Conservation (phyloP, 169 alveolate genomes). For the Perkinsus marinus region DNA sequence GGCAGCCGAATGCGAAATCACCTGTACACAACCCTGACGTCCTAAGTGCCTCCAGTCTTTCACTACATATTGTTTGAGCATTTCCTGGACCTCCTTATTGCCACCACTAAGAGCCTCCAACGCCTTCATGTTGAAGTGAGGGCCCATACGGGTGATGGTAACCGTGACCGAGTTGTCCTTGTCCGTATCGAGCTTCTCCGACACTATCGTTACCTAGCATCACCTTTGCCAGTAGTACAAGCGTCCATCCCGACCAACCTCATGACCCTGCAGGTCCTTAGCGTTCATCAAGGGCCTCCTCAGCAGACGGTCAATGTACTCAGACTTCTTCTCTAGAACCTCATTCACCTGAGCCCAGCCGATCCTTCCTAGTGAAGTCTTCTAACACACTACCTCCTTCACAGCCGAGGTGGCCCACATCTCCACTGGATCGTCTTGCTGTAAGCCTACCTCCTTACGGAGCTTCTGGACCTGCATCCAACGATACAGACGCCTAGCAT, state of each 20-base stretch:
- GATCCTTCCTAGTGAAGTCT: neutral
- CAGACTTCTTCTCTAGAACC: neutral
- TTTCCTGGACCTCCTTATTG: neutral
- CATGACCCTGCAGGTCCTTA: neutral
- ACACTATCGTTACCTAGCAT: neutral
- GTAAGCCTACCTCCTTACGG: neutral
- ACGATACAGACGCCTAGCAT: neutral
- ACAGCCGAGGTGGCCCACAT: neutral
- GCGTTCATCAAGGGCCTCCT: neutral
- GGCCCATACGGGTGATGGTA: neutral
- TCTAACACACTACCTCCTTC: neutral
- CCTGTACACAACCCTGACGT: neutral
- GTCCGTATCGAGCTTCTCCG: neutral
- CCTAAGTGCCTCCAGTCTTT: neutral
- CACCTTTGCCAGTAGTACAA: too few relatives aligned
- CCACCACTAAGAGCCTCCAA: neutral
- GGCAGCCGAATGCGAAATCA: neutral
- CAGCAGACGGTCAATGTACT: neutral
- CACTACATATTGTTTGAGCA: neutral
- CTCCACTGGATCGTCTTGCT: neutral
- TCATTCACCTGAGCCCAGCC: neutral
- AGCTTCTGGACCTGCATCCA: neutral
- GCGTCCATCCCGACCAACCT: neutral
- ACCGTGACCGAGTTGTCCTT: neutral
- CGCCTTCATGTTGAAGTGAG: neutral